Conservation (phyloP, 176 grass and related monocot genomes). For the Oryza brachyantha region DNA sequence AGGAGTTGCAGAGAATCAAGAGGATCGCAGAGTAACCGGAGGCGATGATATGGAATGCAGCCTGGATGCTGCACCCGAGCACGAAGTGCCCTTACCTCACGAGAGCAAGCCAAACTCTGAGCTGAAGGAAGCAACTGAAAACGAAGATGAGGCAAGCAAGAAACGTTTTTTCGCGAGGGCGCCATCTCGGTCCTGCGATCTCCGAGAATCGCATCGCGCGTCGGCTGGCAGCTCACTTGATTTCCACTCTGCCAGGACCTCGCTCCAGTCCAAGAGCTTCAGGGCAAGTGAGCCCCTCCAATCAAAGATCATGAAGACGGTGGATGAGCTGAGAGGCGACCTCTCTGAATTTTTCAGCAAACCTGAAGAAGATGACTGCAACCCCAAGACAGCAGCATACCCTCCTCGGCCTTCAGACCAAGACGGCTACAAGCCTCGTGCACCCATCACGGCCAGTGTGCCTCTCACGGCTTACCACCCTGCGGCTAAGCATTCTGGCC, state of each 20-base stretch:
- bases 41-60: constrained; percentile 1
- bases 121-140: background rate
- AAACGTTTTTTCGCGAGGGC: constrained; percentile 25
- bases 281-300: constrained; percentile 40
- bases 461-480: constrained; percentile 41
- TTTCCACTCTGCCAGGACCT: constrained; percentile 55
- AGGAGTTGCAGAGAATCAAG: background rate
- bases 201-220: background rate
- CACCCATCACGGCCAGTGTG: constrained; percentile 15
- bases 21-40: background rate
- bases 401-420: constrained; percentile 26
- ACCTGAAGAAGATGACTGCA: constrained; percentile 22
- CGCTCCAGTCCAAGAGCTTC: constrained; percentile 42
- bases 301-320: constrained; percentile 67
- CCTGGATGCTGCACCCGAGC: background rate
- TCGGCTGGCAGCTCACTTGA: constrained; percentile 27
- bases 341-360: constrained; percentile 64
- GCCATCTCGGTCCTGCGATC: constrained; percentile 42
- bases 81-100: background rate
- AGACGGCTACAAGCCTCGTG: constrained; percentile 11
- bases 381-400: constrained; percentile 5
- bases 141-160: constrained; percentile 4
- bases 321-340: constrained; percentile 63
- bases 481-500: constrained; percentile 24
- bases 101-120: constrained; percentile 13